Evolutionary conservation across 345 rosid genomes (phyloP).

Genomic region (Theobroma cacao): DNA sequence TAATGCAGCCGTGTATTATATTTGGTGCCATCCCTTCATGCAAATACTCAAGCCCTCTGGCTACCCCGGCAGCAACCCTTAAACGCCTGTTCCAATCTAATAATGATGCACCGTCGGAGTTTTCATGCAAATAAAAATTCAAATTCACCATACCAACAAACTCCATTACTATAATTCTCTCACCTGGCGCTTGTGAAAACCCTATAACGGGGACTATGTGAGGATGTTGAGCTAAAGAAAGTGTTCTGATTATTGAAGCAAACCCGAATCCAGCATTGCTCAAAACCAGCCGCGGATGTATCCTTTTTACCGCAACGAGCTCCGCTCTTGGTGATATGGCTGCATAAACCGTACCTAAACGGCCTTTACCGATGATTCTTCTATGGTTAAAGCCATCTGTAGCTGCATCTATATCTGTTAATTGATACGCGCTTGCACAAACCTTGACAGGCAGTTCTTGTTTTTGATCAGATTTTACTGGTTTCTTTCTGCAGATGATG

Average conservation of each 20-base stretch:
- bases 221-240: conserved; percentile 64
- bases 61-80: conserved; percentile 63
- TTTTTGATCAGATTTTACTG: conserved; percentile 47
- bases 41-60: conserved; percentile 67
- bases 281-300: conserved; percentile 63
- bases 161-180: conserved; percentile 63
- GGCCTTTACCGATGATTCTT: conserved; percentile 60
- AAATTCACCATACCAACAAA: conserved; percentile 48
- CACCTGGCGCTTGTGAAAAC: conserved; percentile 82
- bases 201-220: conserved; percentile 67
- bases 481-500: conserved; percentile 52
- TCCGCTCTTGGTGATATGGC: conserved; percentile 39
- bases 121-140: conserved; percentile 51
- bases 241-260: conserved; percentile 48
- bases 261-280: conserved; percentile 74
- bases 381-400: conserved; percentile 65
- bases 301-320: conserved; percentile 69
- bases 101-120: conserved; percentile 40
- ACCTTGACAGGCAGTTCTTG: conserved; percentile 32
- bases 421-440: conserved; percentile 34
- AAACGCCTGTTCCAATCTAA: conserved; percentile 65
- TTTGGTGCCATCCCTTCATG: conserved; percentile 52
- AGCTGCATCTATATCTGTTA: conserved; percentile 66
- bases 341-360: conserved; percentile 65
- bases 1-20: conserved; percentile 62